Conservation (phyloP, 202 grass and related monocot genomes). For the Hordeum pubiflorum region DNA sequence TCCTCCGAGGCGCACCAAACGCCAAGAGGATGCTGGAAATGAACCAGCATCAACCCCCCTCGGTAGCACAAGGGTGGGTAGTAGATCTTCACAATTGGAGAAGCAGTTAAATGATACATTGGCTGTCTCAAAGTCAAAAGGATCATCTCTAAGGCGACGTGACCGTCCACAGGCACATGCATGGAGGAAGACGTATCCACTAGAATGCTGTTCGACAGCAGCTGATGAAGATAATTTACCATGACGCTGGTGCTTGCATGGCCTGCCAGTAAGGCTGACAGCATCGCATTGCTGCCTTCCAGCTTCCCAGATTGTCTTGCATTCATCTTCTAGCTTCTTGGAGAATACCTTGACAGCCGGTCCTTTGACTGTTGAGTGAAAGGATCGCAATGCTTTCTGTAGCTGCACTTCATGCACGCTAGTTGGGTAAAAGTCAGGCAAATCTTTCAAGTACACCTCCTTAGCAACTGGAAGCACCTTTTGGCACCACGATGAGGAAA, state of each 20-base stretch:
- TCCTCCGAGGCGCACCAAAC: constrained; percentile 75
- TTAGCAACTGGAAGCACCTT: constrained; percentile 73
- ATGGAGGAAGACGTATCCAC: constrained; percentile 79
- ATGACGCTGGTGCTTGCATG: constrained; percentile 75
- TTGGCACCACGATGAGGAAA: constrained; percentile 94
- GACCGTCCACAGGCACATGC: constrained; percentile 90
- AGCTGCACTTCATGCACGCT: constrained; percentile 62
- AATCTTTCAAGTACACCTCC: constrained; percentile 69
- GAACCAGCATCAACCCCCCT: constrained; percentile 29
- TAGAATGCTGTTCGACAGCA: constrained; percentile 54
- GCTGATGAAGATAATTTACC: constrained; percentile 22
- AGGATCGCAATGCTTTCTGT: constrained; percentile 61
- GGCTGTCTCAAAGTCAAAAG: constrained; percentile 77
- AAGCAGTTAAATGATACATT: constrained; percentile 76
- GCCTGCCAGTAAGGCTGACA: constrained; percentile 76
- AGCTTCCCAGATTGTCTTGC: constrained; percentile 75
- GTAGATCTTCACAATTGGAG: constrained; percentile 74
- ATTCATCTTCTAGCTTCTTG: constrained; percentile 81
- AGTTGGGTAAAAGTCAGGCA: constrained; percentile 77
- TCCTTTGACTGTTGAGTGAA: constrained; percentile 80
- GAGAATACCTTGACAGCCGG: constrained; percentile 56
- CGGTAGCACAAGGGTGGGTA: constrained; percentile 64
- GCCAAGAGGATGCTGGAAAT: constrained; percentile 53
- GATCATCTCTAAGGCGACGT: constrained; percentile 69
- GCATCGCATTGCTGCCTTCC: constrained; percentile 90